These are phyloP conservation scores for Barnettozyma salicaria DNA, from an alignment of 805 yeast genomes.

Conservation along the genomic window DNA sequence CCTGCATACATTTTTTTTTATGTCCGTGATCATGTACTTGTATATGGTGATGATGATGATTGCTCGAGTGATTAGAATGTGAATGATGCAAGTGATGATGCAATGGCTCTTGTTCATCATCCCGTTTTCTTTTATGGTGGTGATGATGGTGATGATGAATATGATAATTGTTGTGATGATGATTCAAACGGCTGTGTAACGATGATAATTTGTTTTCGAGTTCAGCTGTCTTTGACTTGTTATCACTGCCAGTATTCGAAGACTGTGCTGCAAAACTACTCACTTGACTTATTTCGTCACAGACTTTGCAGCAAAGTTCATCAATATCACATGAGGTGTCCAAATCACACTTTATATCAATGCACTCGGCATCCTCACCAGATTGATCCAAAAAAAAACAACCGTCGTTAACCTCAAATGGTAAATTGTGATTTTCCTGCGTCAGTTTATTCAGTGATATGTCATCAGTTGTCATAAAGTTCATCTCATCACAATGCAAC, in stretches of 20 bases:
- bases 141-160: constrained; percentile 7
- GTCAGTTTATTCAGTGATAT: no score
- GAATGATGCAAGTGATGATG: constrained; percentile 23
- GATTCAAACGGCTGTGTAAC: constrained; percentile 1
- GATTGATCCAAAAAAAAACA: not conserved
- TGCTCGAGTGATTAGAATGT: constrained; percentile 22
- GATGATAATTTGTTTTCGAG: not conserved
- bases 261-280: constrained; percentile 9
- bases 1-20: constrained; percentile 11
- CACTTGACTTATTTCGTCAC: constrained; percentile 19
- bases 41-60: constrained; percentile 35
- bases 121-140: constrained; percentile 12
- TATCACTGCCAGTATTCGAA: no score
- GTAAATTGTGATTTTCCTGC: not conserved
- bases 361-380: constrained; percentile 15
- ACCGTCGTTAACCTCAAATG: not conserved
- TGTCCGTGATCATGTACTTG: constrained; percentile 31
- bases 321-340: constrained; percentile 27
- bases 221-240: constrained; percentile 4
- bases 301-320: constrained; percentile 29
- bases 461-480: no score
- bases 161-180: not conserved
- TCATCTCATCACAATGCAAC: constrained; percentile 6
- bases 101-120: constrained; percentile 14
- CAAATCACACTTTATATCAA: constrained; percentile 25